Base-by-base conservation (phyloP, 441 rosid genomes). In the Geranium incanum region DNA sequence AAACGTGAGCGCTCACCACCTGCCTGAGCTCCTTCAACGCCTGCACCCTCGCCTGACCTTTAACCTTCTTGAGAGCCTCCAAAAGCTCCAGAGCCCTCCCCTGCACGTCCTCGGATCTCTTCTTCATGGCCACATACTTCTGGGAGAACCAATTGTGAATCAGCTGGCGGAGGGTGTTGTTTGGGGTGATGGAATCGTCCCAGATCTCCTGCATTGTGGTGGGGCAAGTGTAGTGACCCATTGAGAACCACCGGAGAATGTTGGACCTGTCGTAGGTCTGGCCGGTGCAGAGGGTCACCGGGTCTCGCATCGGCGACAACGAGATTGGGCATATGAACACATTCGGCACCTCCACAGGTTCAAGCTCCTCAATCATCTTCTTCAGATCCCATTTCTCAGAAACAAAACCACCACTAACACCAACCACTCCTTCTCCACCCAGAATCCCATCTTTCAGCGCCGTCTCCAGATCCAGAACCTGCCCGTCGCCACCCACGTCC, bases 201-300 rank as follows among this genome's bases (percentile, higher is more conserved):
- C 98, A 93, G 5, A 93, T 90, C 84, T 88, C 98, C 43, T 93
- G 98, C 98, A 93, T 93, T 63, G 97, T 93, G 0, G 98, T 91
- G 50, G 98, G 98, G 78, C 98, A 93, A 75, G 92, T 89, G 73
- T 76, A 81, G 72, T 84, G 95, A 12, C 97, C 94, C 50, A 91
- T 67, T 69, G 81, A 79, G 71, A 93, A 85, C 98, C 98, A 93
- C 78, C 80, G 91, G 67, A 89, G 85, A 72, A 93, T 93, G 78
- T 91, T 93, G 78, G 85, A 84, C 81, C 94, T 84, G 76, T 93
- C 96, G 23, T 93, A 93, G 65, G 97, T 93, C 74, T 93, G 98
- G 33, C 98, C 97, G 3, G 97, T 93, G 81, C 98, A 91, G 21
- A 91, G 86, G 16, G 97, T 93, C 60, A 93, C 97, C 0, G 97